phyloP scores from a whole-genome alignment of 208 protist species.

The Leishmania arabica region DNA sequence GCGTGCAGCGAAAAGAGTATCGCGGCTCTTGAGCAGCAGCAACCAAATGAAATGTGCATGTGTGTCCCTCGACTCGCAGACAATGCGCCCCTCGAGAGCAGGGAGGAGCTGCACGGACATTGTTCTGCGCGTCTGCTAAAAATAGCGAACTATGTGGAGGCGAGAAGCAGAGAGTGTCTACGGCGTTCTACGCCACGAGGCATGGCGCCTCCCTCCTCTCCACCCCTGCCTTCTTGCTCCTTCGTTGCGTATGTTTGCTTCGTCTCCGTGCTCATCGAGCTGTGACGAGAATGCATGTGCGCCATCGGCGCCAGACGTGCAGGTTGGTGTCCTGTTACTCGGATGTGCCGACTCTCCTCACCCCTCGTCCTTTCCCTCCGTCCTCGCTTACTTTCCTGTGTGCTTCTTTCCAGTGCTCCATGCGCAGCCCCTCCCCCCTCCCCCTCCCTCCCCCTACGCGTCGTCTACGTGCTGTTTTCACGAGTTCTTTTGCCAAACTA shows the following conservation, averaged over 20 bases:
- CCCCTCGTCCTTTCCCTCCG: neutral
- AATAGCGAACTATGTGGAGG: neutral
- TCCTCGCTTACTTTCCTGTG: neutral
- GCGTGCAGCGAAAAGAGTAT: neutral
- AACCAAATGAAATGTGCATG: neutral
- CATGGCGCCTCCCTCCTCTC: neutral
- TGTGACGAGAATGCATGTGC: neutral
- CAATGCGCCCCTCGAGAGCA: too few relatives aligned
- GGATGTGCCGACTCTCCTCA: neutral
- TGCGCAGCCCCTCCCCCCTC: neutral
- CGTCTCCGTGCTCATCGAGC: neutral
- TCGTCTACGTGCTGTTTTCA: neutral
- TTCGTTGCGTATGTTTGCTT: neutral
- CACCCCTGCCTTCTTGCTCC: neutral
- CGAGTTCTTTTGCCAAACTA: neutral
- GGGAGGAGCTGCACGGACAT: neutral
- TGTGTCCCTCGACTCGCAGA: neutral
- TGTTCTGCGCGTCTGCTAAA: neutral
- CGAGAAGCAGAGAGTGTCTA: neutral
- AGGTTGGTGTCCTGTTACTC: neutral
- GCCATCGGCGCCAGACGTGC: neutral
- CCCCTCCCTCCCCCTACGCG: neutral
- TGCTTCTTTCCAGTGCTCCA: neutral
- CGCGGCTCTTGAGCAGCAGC: neutral
- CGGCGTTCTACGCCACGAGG: neutral